Conservation (phyloP, 768 basidiomycete genomes). For the Amanita phalloides region DNA sequence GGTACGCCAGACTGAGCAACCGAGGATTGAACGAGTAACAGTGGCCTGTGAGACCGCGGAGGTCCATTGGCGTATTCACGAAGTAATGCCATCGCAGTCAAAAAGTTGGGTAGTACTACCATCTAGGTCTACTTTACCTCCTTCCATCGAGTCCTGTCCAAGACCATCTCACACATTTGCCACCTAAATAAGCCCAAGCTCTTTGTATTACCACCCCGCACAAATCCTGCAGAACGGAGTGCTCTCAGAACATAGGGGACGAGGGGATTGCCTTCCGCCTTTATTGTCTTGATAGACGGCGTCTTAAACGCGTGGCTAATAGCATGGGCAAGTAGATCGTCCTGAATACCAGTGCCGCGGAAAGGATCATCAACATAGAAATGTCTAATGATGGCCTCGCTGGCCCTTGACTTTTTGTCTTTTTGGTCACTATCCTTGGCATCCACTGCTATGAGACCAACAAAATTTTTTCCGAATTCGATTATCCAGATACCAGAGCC, state of each 20-base stretch:
- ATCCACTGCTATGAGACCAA: constrained; percentile 66
- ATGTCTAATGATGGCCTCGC: constrained; percentile 59
- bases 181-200: constrained; percentile 48
- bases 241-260: constrained; percentile 35
- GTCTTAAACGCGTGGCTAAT: constrained; percentile 44
- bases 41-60: constrained; percentile 19
- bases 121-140: constrained; percentile 9
- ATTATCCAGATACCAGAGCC: constrained; percentile 66
- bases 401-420: constrained; percentile 14
- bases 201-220: constrained; percentile 27
- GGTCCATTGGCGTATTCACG: constrained; percentile 2
- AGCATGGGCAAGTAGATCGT: constrained; percentile 56
- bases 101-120: not conserved
- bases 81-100: not conserved
- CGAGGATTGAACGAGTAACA: constrained; percentile 52
- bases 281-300: constrained; percentile 32
- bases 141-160: constrained; percentile 40
- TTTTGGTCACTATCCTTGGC: constrained; percentile 34
- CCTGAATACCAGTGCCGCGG: constrained; percentile 43
- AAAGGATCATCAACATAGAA: constrained; percentile 64
- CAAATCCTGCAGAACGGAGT: constrained; percentile 39
- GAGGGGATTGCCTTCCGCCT: constrained; percentile 37
- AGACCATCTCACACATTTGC: constrained; percentile 27
- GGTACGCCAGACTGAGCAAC: constrained; percentile 46
- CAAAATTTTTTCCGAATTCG: constrained; percentile 42